Base-by-base conservation (phyloP, 2,329 filamentous ascomycete genomes). In the Alternaria tenuissima region DNA sequence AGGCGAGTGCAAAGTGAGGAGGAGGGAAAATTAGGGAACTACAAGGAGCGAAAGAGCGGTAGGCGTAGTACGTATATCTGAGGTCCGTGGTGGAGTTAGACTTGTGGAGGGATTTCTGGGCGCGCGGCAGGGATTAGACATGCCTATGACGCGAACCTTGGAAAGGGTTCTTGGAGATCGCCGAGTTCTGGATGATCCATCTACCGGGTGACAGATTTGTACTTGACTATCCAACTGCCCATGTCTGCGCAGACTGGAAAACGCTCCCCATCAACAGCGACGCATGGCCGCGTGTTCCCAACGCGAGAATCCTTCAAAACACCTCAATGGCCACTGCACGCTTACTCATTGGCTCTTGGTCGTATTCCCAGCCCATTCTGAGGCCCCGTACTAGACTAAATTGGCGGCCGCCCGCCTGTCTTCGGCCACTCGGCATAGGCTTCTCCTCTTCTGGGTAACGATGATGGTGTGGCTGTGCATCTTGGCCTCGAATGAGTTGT, bases 401-500 rank as follows among this genome's bases (percentile, higher is more conserved):
- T 62, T 59, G 64, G 68, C 57, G 34, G 52, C 42, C 36, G 65
- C 58, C 59, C 61, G 49, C 43, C 55, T 47, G 53, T 57, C 54
- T 57, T 59, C 61, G 62, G 61, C 57, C 63, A 59, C 42, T 51
- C 65, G 68, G 67, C 66, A 65, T 59, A 52, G 52, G 9, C 22
- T 18, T 42, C 49, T 53, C 56, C 57, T 46, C 9, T 60, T 61
- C 53, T 49, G 57, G 69, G 39, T 55, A 56, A 34, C 61, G 52
- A 65, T 69, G 66, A 67, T 68, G 69, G 14, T 52, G 65, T 61
- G 65, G 65, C 63, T 59, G 63, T 60, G 59, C 57, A 26, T 9
- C 66, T 65, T 70, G 67, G 67, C 67, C 47, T 26, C 62, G 43
- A 57, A 65, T 62, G 55, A 52, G 43, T 57, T 48, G 30, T 18